phyloP scores from a whole-genome alignment of 352 stramenopile species.

The Blastocystis sp. region DNA sequence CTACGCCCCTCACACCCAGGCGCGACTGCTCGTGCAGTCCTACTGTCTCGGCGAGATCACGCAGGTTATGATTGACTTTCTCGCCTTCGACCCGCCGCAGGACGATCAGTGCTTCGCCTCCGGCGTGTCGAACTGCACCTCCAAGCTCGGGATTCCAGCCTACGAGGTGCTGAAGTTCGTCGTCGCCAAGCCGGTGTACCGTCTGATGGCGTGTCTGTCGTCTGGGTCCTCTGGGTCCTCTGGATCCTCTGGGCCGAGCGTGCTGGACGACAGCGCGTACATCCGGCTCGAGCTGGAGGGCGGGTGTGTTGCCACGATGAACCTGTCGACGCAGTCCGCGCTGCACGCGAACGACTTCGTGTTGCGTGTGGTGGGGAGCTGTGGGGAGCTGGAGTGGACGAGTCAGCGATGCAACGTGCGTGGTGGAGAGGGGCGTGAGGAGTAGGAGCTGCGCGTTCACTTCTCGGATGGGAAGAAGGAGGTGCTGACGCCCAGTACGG shows the following conservation, averaged over 20 bases:
- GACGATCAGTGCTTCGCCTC: not conserved
- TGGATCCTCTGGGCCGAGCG: not conserved
- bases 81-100: not conserved
- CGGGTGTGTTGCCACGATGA: slow-evolving; percentile 12
- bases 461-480: not conserved
- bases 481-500: not conserved
- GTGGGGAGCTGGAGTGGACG: slow-evolving; percentile 13
- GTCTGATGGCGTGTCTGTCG: slow-evolving; percentile 41
- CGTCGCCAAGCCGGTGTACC: slow-evolving; percentile 17
- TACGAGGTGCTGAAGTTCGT: slow-evolving; percentile 55
- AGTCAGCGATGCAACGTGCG: slow-evolving; percentile 9
- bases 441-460: slow-evolving; percentile 26
- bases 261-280: slow-evolving; percentile 23
- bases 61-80: not conserved
- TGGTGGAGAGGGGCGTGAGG: not conserved
- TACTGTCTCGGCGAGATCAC: slow-evolving; percentile 41
- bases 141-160: slow-evolving; percentile 27
- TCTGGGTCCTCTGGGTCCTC: no score
- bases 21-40: slow-evolving; percentile 15
- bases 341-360: slow-evolving; percentile 6
- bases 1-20: not conserved
- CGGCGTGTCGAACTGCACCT: slow-evolving; percentile 55
- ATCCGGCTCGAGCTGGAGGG: slow-evolving; percentile 46
- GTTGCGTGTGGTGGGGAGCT: slow-evolving; percentile 9
- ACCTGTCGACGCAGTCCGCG: not conserved